Evolutionary conservation across 495 filamentous ascomycete species (phyloP).

Genomic region (Podospora fimiseda): DNA sequence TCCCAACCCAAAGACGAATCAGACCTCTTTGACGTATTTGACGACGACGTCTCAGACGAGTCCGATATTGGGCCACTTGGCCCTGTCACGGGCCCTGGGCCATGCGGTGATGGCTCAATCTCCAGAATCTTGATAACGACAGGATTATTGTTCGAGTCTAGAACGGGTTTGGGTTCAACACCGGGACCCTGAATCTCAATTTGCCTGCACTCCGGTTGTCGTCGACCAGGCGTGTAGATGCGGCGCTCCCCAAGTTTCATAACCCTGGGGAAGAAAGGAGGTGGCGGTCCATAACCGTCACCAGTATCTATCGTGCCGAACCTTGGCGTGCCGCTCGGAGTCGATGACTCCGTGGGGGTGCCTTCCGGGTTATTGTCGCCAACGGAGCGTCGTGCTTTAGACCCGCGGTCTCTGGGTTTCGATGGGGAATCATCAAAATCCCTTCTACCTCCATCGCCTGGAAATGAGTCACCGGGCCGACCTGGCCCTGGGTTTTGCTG

Average conservation of each 20-base stretch:
- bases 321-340: conserved; percentile 6
- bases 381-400: neutral
- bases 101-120: conserved; percentile 5
- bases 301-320: conserved; percentile 14
- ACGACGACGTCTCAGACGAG: neutral
- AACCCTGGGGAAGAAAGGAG: conserved; percentile 55
- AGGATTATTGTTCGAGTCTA: conserved; percentile 33
- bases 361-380: neutral
- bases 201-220: conserved; percentile 53
- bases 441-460: neutral
- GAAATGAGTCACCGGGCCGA: neutral
- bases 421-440: neutral
- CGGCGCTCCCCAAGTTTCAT: conserved; percentile 79
- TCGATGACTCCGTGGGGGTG: conserved; percentile 11
- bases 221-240: conserved; percentile 28
- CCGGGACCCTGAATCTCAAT: conserved; percentile 51
- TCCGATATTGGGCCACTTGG: neutral
- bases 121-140: conserved; percentile 57
- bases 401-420: neutral
- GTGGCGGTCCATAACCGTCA: conserved; percentile 9
- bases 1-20: neutral
- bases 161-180: conserved; percentile 32
- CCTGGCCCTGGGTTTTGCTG: neutral
- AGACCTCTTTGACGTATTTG: neutral
- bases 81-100: neutral